Evolutionary conservation across 2,329 filamentous ascomycete species (phyloP).

Genomic region (Xylariaceae sp.): DNA sequence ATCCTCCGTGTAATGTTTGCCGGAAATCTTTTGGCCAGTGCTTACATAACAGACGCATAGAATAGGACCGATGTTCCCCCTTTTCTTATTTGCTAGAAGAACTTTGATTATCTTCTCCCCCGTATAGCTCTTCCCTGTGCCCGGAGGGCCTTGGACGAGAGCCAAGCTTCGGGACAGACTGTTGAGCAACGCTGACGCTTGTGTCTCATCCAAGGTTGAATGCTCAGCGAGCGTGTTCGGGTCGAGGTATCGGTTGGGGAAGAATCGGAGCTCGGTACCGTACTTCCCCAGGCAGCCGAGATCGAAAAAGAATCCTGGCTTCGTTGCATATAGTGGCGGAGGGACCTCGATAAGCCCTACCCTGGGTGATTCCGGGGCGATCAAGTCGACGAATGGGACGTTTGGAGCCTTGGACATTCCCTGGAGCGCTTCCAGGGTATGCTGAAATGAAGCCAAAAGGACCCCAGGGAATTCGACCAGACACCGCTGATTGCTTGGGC

Average conservation of each 20-base stretch:
- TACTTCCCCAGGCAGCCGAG: slow-evolving; percentile 31
- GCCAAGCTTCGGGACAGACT: slow-evolving; percentile 49
- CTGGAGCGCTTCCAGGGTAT: slow-evolving; percentile 51
- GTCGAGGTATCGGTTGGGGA: slow-evolving; percentile 6
- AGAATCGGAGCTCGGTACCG: slow-evolving; percentile 15
- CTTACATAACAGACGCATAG: slow-evolving; percentile 34
- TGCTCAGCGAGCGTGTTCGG: slow-evolving; percentile 23
- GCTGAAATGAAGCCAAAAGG: slow-evolving; percentile 51
- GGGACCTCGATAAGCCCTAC: slow-evolving; percentile 14
- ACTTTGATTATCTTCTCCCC: slow-evolving; percentile 41
- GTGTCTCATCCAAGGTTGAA: slow-evolving; percentile 47
- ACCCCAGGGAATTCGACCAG: slow-evolving; percentile 59
- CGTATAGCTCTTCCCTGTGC: slow-evolving; percentile 58
- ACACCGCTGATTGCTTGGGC: slow-evolving; percentile 1
- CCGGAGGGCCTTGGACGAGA: slow-evolving; percentile 64
- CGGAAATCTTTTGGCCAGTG: too few species aligned
- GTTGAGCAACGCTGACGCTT: slow-evolving; percentile 46
- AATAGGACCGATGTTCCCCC: slow-evolving; percentile 42
- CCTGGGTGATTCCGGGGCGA: slow-evolving; percentile 30
- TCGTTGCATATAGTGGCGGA: slow-evolving; percentile 46
- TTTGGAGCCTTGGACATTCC: slow-evolving; percentile 39
- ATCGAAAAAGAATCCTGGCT: slow-evolving; percentile 44
- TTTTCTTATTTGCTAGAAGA: slow-evolving; percentile 38
- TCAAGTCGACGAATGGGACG: slow-evolving; percentile 44
- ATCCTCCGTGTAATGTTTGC: too few species aligned